These are phyloP conservation scores for Dimocarpus longan DNA, from an alignment of 345 rosid genomes.

Conservation along the genomic window DNA sequence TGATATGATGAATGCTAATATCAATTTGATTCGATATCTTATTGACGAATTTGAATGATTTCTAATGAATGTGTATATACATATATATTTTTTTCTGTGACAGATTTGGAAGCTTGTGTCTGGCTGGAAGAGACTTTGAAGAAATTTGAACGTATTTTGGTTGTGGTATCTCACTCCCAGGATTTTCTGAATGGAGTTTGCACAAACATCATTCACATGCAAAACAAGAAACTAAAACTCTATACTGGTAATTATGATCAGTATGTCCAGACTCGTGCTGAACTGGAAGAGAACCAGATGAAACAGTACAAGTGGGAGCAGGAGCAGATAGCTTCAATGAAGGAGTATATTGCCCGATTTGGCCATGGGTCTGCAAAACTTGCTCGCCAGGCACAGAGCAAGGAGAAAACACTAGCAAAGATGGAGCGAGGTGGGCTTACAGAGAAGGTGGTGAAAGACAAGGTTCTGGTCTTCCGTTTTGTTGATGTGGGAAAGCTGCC, in stretches of 20 bases:
- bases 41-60: neutral
- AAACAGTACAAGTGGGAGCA: conserved; percentile 99
- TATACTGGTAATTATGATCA: conserved; percentile 95
- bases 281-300: conserved; percentile 98
- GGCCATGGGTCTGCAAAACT: conserved; percentile 99
- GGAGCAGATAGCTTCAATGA: conserved; percentile 97
- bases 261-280: conserved; percentile 93
- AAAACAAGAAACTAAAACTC: conserved; percentile 71
- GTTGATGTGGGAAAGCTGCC: conserved; percentile 96
- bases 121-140: conserved; percentile 97
- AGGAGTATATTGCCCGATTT: conserved; percentile 97
- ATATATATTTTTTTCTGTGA: neutral
- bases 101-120: conserved; percentile 99
- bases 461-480: conserved; percentile 84
- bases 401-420: conserved; percentile 97
- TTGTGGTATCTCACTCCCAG: conserved; percentile 95
- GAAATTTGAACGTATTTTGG: conserved; percentile 90
- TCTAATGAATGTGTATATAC: neutral
- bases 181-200: conserved; percentile 98
- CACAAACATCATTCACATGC: conserved; percentile 98
- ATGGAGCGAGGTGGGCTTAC: conserved; percentile 99
- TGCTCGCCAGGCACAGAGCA: conserved; percentile 99
- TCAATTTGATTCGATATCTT: neutral
- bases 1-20: neutral
- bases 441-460: conserved; percentile 74